Percentiles rank a stretch among this genome's conserved stretches.
Evolutionary conservation across 345 rosid genomes (phyloP).

Genomic region (Excoecaria agallocha): DNA sequence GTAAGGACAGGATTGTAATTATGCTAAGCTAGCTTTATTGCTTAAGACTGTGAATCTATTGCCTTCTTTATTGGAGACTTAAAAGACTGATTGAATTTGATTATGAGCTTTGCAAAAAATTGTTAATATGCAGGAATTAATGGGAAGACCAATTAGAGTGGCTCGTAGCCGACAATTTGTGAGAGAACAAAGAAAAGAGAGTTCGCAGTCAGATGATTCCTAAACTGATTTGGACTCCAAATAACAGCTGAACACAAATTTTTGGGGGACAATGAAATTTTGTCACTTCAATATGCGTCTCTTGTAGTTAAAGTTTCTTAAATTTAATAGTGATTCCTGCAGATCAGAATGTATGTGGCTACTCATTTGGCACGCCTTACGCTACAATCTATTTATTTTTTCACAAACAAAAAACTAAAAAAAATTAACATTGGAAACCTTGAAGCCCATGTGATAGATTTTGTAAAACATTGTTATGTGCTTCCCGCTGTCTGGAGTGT

Average conservation of each 20-base stretch:
- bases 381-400: no score
- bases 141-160: slow-evolving; percentile 69
- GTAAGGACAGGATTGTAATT: slow-evolving; percentile 29
- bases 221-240: slow-evolving; percentile 30
- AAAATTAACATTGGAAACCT: no score
- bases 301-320: slow-evolving; percentile 24
- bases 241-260: slow-evolving; percentile 23
- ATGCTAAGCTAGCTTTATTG: slow-evolving; percentile 12
- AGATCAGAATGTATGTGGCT: not conserved
- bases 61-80: not conserved
- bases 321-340: not conserved
- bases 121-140: slow-evolving; percentile 45
- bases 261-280: slow-evolving; percentile 13
- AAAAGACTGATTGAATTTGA: not conserved
- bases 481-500: no score
- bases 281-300: slow-evolving; percentile 13
- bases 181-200: slow-evolving; percentile 45
- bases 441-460: no score
- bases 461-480: no score
- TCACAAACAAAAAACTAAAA: no score
- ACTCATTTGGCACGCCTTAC: no score
- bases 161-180: slow-evolving; percentile 74
- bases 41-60: not conserved
- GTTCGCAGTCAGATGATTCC: slow-evolving; percentile 40
- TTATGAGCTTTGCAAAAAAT: slow-evolving; percentile 4